Base-by-base conservation (phyloP, 345 rosid genomes). In the Acer negundo region DNA sequence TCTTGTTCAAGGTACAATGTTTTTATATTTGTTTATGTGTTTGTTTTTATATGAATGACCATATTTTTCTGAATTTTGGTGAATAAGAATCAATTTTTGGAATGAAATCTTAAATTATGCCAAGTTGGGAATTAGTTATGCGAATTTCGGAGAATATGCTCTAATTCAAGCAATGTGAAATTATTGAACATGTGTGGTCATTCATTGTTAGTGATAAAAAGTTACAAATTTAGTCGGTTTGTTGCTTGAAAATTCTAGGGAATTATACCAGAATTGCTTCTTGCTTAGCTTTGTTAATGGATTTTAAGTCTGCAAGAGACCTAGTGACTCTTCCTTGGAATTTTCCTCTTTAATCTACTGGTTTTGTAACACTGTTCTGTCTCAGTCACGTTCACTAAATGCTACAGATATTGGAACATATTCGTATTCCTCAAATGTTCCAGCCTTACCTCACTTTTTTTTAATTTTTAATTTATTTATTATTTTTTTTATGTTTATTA, bases 1-100 rank as follows among this genome's bases (percentile, higher is more conserved):
- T 93, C 81, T 79, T 97, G 75, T 94, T 94, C 90, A 97, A 97
- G 99, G 99, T 93, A 81, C 26, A 4, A 20, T 3, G 12, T 69
- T 65, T 2, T 66, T 1, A 16, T 61, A 65, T 59, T n/a, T 56
- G 38, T 16, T 70, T 75, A 62, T n/a, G 3, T 19, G 31, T 26
- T 2, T 35, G 3, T 59, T 0, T 20, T 59, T 20, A 22, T 59
- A 8, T 10, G 10, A 19, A 59, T 4, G 49, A 46, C 13, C 10
- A 2, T 46, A 46, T 10, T 46, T 46, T 46, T 42, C 46, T 9
- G 46, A 42, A 42, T 63, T 12, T 1, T 20, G 13, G 61, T 16
- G 2, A 24, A 47, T 11, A 2, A 35, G 38, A 35, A 35, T 5
- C 6, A 35, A 35, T 0, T 35, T 6, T 35, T 35, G 38, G 38